Base-by-base conservation (phyloP, 2,329 filamentous ascomycete genomes). In the Calonectria hongkongensis region DNA sequence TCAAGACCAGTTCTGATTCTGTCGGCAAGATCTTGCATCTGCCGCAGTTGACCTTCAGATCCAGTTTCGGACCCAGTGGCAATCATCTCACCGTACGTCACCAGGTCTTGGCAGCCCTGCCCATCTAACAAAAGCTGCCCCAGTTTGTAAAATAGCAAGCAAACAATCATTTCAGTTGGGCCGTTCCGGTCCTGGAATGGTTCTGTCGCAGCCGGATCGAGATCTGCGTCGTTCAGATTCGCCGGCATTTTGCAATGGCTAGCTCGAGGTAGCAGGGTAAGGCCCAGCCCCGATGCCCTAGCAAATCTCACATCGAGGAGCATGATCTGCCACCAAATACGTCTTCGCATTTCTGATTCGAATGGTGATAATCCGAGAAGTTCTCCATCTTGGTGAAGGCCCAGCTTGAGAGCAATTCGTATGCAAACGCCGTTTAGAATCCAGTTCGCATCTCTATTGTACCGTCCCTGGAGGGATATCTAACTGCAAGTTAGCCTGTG, bases 241-340 rank as follows among this genome's bases (percentile, higher is more conserved):
- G 47, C 66, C 1, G 71, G 73, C 36, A 73, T 47, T 25, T 72
- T 73, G 62, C 70, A 66, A 27, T 76, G 73, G 28, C 66, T 68
- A 0, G 65, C 41, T 15, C 39, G 39, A n/a, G 71, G 66, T 1
- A 70, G 51, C n/a, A 72, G 51, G 3, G 73, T 67, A 2, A 56
- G 27, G 25, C 50, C 67, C 2, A 75, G 21, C 18, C 71, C 71
- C 7, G 71, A 73, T 4, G 66, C 41, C 7, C 50, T 60, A 16
- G 65, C 74, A 45, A 43, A 74, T 48, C 36, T 72, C 47, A 62
- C 56, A 43, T 45, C 75, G 33, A 75, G 58, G 15, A 66, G 68
- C 30, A 73, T 62, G 21, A 76, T 70, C 36, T 76, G 75, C 75
- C 75, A 76, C 75, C 75, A 76, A 4, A 75, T 54, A 3, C 75